Evolutionary conservation across 129 eudicot genomes (phyloP).

Genomic region (Saposhnikovia divaricata): DNA sequence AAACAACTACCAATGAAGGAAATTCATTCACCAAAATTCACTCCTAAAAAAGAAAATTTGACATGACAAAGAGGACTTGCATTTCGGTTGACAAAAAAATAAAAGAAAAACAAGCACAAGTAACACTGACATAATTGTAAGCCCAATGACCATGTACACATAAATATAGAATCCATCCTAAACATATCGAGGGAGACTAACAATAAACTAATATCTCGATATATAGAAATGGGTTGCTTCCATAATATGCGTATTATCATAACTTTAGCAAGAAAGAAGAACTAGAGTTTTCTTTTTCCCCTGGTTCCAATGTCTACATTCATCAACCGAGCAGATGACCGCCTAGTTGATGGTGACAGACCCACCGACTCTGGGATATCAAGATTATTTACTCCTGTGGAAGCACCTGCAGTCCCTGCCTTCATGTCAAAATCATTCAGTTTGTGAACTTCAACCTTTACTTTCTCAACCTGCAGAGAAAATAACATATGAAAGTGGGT

Average conservation of each 20-base stretch:
- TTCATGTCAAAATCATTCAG: constrained; percentile 60
- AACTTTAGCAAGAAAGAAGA: not conserved
- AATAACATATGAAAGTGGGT: not conserved
- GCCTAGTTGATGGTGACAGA: constrained; percentile 35
- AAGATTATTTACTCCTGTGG: constrained; percentile 49
- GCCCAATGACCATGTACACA: not conserved
- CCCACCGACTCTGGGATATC: constrained; percentile 97
- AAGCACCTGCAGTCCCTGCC: constrained; percentile 63
- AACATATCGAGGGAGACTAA: not conserved
- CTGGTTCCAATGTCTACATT: constrained; percentile 60
- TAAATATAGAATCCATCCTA: not conserved
- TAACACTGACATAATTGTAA: not conserved
- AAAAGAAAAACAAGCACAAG: too few species aligned
- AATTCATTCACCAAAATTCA: too few species aligned
- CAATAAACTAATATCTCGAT: not conserved
- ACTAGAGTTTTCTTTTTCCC: constrained; percentile 46
- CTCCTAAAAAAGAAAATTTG: too few species aligned
- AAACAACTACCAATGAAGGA: too few species aligned
- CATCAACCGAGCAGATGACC: constrained; percentile 63
- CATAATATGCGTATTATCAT: not conserved
- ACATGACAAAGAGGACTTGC: too few species aligned
- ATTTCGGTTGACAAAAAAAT: too few species aligned
- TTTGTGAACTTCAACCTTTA: constrained; percentile 53
- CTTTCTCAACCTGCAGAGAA: constrained; percentile 50
- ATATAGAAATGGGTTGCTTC: not conserved